Evolutionary conservation across 1,284 basidiomycete species (phyloP), one percentile per base, ranked within the genome.

Genomic region (Ceratobasidium theobromae): DNA sequence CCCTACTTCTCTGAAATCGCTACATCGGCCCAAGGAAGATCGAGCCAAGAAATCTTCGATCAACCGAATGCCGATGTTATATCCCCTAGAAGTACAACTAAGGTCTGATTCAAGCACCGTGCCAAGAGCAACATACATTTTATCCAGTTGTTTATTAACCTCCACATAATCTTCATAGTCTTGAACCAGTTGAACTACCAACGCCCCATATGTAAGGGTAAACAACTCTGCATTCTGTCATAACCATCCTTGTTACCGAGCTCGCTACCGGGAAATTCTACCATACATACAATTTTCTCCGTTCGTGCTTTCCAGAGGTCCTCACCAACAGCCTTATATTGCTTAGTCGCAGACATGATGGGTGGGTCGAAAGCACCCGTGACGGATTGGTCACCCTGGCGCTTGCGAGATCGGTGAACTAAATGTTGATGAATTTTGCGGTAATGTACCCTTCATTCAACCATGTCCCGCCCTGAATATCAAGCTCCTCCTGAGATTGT

Each of bases 41-140:
- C 93, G 86, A 4, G 97, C 96, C 53, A 99, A 82, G 72, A 99
- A 98, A 76, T 99, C 97, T 76, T 99, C 97, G 70, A 99, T 96
- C 64, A 99, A 80, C 45, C 97, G 82, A 28, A 89, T 96, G 33
- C 97, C 97, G 70, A 99, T 99, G 76, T 96, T 98, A 78, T 98
- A 98, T 2, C 97, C 97, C 96, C 98, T 98, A 68, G 27, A 8
- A 54, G 75, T 86, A 30, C 45, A 33, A 30, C 33, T 27, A 8
- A 32, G 23, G 45, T 28, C n/a, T 35, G 16, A 28, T 18, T 5
- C 1, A 67, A 41, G 32, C 32, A 38, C 16, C 3, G 51, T 21
- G 32, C 5, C 21, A 48, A 25, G 27, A 21, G 6, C 23, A 1
- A 73, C 79, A 65, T 60, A 82, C 84, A 86, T 85, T 76, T 83